Conservation (phyloP, 1,139 yeast genomes). For the Kodamaea arcana region DNA sequence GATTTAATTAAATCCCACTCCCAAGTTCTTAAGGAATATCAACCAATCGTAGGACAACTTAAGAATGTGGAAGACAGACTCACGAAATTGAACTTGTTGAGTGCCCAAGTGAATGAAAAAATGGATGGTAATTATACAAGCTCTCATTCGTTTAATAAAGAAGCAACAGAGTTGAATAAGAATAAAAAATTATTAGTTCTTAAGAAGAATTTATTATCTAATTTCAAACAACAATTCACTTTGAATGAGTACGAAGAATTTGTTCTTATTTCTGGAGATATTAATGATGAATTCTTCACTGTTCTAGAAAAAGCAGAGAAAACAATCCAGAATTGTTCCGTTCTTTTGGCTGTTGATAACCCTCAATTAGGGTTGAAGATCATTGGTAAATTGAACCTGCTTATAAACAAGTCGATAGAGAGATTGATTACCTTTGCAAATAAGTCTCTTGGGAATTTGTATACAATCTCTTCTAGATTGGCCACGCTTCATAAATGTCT, state of each 20-base stretch:
- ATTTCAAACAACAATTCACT: constrained; percentile 63
- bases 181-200: constrained; percentile 41
- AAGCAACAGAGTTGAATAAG: constrained; percentile 38
- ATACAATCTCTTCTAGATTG: constrained; percentile 27
- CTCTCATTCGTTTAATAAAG: constrained; percentile 24
- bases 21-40: constrained; percentile 55
- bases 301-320: constrained; percentile 58
- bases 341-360: constrained; percentile 63
- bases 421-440: constrained; percentile 39
- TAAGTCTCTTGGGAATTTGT: constrained; percentile 33
- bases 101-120: constrained; percentile 30
- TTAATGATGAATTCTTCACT: constrained; percentile 58
- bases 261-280: constrained; percentile 34
- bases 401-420: constrained; percentile 50
- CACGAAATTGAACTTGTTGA: constrained; percentile 35
- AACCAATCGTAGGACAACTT: constrained; percentile 49
- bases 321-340: constrained; percentile 65
- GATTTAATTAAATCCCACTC: constrained; percentile 65
- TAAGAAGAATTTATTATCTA: constrained; percentile 52
- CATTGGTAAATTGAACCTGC: constrained; percentile 55
- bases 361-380: constrained; percentile 70
- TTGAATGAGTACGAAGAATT: constrained; percentile 71
- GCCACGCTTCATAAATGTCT: constrained; percentile 32
- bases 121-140: constrained; percentile 25
- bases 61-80: constrained; percentile 38